Percentiles rank a stretch among this genome's conserved stretches.
Evolutionary conservation across 805 yeast genomes (phyloP).

Genomic region (Komagataella pseudopastoris): DNA sequence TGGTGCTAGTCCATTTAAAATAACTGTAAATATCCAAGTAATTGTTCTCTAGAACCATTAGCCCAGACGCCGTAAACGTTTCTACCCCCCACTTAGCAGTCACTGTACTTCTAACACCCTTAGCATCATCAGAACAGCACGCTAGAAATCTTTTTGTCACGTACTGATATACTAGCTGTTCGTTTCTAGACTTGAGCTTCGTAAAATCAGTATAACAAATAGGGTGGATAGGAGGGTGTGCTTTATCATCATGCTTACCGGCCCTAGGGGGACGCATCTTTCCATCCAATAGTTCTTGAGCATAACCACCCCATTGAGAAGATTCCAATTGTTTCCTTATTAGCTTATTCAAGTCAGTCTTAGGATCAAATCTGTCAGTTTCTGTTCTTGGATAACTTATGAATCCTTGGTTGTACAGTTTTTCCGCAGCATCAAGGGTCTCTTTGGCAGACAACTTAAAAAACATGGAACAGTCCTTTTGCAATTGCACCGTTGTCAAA

Average conservation of each 20-base stretch:
- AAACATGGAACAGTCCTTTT: slow-evolving; percentile 66
- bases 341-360: slow-evolving; percentile 55
- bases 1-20: slow-evolving; percentile 61
- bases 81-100: slow-evolving; percentile 71
- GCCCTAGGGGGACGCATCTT: slow-evolving; percentile 55
- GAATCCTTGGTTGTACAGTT: slow-evolving; percentile 72
- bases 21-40: slow-evolving; percentile 74
- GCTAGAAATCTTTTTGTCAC: slow-evolving; percentile 81
- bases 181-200: slow-evolving; percentile 21
- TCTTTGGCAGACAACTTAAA: slow-evolving; percentile 72
- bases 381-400: slow-evolving; percentile 96
- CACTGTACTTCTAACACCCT: slow-evolving; percentile 54
- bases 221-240: slow-evolving; percentile 98
- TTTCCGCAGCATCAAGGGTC: slow-evolving; percentile 71
- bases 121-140: slow-evolving; percentile 84
- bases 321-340: slow-evolving; percentile 47
- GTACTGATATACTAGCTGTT: slow-evolving; percentile 72
- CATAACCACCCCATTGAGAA: slow-evolving; percentile 62
- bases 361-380: slow-evolving; percentile 72
- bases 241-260: slow-evolving; percentile 83
- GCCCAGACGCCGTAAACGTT: slow-evolving; percentile 56
- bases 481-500: slow-evolving; percentile 85
- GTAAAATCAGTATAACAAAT: slow-evolving; percentile 29
- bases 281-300: slow-evolving; percentile 27
- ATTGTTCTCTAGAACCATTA: slow-evolving; percentile 59